These are phyloP conservation scores for Botryotinia globosa DNA, from an alignment of 2,329 filamentous ascomycete species.

Conservation along the genomic window DNA sequence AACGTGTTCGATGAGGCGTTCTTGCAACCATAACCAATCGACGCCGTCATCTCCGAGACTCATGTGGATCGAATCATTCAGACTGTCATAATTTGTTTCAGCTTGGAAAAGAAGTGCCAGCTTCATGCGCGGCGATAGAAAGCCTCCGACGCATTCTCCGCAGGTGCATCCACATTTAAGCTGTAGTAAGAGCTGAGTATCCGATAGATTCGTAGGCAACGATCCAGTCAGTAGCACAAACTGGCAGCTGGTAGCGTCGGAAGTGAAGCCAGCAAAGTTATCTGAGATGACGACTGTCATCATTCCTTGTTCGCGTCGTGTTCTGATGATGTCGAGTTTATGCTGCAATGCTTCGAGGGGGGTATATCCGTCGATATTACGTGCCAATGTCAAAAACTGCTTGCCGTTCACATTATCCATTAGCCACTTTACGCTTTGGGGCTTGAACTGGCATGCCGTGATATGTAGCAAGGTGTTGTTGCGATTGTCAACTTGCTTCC, in stretches of 20 bases:
- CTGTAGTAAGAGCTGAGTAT: conserved; percentile 22
- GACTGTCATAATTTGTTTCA: conserved; percentile 27
- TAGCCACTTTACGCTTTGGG: conserved; percentile 33
- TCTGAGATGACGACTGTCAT: conserved; percentile 33
- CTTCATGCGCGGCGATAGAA: conserved; percentile 43
- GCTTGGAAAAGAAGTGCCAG: conserved; percentile 36
- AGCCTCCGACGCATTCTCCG: conserved; percentile 40
- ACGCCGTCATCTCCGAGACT: not conserved
- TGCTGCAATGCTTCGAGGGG: conserved; percentile 38
- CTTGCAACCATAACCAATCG: not conserved
- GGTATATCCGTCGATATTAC: conserved; percentile 39
- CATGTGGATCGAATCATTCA: not conserved
- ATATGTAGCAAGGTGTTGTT: conserved; percentile 28
- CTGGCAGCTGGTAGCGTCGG: conserved; percentile 36
- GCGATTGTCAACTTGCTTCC: conserved; percentile 23
- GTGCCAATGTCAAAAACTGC: conserved; percentile 24
- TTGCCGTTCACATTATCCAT: conserved; percentile 29
- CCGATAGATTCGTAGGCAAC: not conserved
- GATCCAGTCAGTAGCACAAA: conserved; percentile 30
- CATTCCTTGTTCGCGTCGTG: conserved; percentile 31
- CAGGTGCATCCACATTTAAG: conserved; percentile 42
- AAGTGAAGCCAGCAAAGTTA: conserved; percentile 37
- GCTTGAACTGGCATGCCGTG: conserved; percentile 24
- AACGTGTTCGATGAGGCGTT: not conserved
- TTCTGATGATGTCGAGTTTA: conserved; percentile 25